Conservation (phyloP, 192 early-diverging fungal species). For the Backusella luteola region DNA sequence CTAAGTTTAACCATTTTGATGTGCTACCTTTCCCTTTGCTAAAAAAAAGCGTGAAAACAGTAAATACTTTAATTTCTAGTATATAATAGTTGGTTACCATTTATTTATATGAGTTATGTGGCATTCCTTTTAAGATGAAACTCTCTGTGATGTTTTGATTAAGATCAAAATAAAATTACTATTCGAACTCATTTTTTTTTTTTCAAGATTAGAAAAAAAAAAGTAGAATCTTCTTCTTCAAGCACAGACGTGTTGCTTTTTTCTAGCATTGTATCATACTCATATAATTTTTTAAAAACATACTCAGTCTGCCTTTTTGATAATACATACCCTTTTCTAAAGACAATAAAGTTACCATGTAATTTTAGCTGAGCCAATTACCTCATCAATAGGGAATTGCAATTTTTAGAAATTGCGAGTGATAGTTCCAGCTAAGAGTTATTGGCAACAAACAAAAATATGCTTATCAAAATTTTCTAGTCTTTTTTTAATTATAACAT, state of each 20-base stretch:
- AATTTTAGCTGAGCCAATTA: neutral
- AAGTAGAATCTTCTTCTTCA: neutral
- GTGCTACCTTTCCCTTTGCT: neutral
- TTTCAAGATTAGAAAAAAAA: neutral
- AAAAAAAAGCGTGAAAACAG: neutral
- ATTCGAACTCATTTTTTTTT: neutral
- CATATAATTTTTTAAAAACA: neutral
- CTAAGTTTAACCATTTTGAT: conserved; percentile 8
- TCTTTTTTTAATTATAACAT: neutral
- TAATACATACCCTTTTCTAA: too few species aligned
- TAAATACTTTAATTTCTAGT: neutral
- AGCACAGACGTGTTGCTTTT: neutral
- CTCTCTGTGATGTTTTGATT: neutral
- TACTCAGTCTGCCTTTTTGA: too few species aligned
- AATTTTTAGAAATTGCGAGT: neutral
- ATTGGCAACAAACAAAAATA: neutral
- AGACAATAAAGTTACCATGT: neutral
- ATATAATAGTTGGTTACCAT: neutral
- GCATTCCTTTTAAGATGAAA: neutral
- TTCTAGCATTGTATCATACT: neutral
- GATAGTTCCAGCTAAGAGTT: neutral
- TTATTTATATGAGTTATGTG: neutral
- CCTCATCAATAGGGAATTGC: neutral
- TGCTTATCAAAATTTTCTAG: neutral
- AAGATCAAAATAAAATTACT: conserved; percentile 4